phyloP scores from a whole-genome alignment of 805 yeast genomes.

The Starmerella kuoi region DNA sequence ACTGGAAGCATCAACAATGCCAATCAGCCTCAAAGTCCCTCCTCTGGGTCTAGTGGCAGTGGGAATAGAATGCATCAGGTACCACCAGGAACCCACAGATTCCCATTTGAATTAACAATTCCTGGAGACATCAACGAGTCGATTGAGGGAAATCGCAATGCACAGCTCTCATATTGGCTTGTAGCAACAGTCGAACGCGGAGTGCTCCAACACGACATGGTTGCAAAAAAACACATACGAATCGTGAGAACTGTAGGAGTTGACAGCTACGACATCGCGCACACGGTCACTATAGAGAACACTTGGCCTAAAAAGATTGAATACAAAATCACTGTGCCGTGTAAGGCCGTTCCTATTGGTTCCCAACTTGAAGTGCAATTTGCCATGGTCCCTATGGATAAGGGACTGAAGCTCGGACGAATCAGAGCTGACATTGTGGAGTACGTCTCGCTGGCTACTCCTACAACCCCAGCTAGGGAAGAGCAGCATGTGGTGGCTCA shows the following conservation, averaged over 20 bases:
- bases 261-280: conserved; percentile 76
- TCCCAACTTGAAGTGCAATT: conserved; percentile 59
- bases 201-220: conserved; percentile 52
- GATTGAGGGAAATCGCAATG: conserved; percentile 79
- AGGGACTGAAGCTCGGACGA: conserved; percentile 70
- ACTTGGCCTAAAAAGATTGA: conserved; percentile 93
- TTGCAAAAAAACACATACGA: conserved; percentile 59
- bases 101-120: conserved; percentile 73
- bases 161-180: conserved; percentile 56
- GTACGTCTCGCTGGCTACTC: conserved; percentile 38
- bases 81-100: conserved; percentile 64
- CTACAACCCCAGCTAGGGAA: conserved; percentile 48
- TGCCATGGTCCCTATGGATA: conserved; percentile 62
- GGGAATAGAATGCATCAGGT: conserved; percentile 8
- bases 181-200: conserved; percentile 78
- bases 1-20: not conserved
- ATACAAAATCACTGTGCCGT: conserved; percentile 73
- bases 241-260: conserved; percentile 78
- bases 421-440: conserved; percentile 60
- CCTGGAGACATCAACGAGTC: conserved; percentile 83
- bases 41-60: not conserved
- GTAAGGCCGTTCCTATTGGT: conserved; percentile 84
- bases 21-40: not conserved
- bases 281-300: conserved; percentile 86
- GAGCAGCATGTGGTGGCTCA: conserved; percentile 55